A percentile compares a stretch with the other conserved stretches of the same genome.
Conservation (phyloP, 202 grass and related monocot genomes). For the Bolboschoenoplectus hybrid region DNA sequence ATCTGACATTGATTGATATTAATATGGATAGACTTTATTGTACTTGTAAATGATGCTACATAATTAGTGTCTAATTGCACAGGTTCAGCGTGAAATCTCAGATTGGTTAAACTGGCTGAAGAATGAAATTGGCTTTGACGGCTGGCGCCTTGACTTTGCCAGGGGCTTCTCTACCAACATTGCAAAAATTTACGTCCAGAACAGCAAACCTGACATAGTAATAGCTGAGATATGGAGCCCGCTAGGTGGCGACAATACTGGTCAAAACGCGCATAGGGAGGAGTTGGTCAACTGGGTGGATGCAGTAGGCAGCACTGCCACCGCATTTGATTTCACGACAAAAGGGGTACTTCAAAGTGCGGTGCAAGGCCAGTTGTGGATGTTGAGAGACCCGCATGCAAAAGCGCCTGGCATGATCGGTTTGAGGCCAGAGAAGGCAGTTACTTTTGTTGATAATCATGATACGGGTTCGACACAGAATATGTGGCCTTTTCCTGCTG, state of each 20-base stretch:
- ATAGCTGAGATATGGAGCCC: constrained; percentile 83
- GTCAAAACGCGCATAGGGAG: constrained; percentile 60
- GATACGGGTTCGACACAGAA: constrained; percentile 85
- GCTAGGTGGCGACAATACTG: constrained; percentile 30
- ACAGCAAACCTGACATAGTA: constrained; percentile 51
- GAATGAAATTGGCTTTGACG: constrained; percentile 79
- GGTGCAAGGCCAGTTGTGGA: constrained; percentile 71
- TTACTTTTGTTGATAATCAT: constrained; percentile 87
- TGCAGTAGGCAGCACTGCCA: constrained; percentile 44
- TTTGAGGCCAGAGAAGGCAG: constrained; percentile 70
- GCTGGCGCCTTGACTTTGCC: constrained; percentile 76
- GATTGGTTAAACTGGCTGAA: constrained; percentile 90
- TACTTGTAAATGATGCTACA: background rate
- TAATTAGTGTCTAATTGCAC: background rate
- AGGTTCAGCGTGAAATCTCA: constrained; percentile 64
- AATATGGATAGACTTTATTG: background rate
- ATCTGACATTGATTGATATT: background rate
- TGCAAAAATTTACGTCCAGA: constrained; percentile 65
- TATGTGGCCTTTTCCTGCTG: constrained; percentile 75
- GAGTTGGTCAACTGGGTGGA: constrained; percentile 80
- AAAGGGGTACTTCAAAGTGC: constrained; percentile 82
- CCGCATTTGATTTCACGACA: constrained; percentile 83
- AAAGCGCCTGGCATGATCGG: constrained; percentile 82
- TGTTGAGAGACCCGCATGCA: constrained; percentile 51
- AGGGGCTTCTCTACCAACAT: constrained; percentile 63